Evolutionary conservation across 2,329 filamentous ascomycete species (phyloP), one percentile per base, ranked within the genome.

Genomic region (Colletotrichum horii): DNA sequence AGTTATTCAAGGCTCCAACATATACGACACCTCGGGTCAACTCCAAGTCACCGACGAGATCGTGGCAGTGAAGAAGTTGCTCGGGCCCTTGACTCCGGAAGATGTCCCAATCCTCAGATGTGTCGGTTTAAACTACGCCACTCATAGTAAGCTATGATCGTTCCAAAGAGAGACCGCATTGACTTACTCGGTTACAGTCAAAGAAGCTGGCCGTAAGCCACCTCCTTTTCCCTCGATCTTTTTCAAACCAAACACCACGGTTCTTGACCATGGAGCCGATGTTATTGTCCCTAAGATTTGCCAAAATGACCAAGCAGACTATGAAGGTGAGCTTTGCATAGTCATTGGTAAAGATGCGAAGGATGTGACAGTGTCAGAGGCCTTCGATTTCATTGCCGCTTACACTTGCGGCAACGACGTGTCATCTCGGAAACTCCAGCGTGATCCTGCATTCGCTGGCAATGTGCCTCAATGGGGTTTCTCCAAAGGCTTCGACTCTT

Each of bases 101-200:
- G 89, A 92, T 66, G 88, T 92, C 0, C 88, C 90, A 0, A 90
- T 91, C 58, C 79, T 93, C 5, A 83, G 90, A 24, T 93, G 91
- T 77, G 87, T 92, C 15, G 91, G 91, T 0, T 79, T 93, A 32
- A 92, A 93, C 78, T 92, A 92, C 78, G 86, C 87, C 52, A 91
- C 89, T 69, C 91, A 93, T 78, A 90, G 85, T 87, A 74, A 74
- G 82, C 64, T 6, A 16, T 6, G 3, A 6, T 14, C 14, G 6
- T 28, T 16, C 1, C 16, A 19, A 4, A 14, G 12, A n/a, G 26
- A 22, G 12, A 19, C 11, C 6, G 28, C 19, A 16, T n/a, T 34
- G 58, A 22, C 30, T 34, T 61, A n/a, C n/a, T 61, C 58, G 19
- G 2, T 61, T n/a, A 30, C 66, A 90, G 89, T 91, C 78, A 83